phyloP scores from a whole-genome alignment of 495 filamentous ascomycete genomes.

The Paragyromitra xinjiangensis region DNA sequence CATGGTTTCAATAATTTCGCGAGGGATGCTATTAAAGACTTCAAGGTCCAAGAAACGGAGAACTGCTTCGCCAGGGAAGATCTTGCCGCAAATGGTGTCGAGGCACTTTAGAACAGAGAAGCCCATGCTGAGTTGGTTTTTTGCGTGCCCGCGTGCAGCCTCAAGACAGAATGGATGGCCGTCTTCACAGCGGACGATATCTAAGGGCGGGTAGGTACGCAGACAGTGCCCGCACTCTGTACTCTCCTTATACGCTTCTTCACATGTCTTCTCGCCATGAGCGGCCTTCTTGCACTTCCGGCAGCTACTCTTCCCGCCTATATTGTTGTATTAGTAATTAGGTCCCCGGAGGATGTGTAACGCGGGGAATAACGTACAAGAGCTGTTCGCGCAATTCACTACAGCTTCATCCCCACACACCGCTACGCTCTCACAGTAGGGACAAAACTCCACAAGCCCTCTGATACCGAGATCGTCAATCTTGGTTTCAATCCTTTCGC shows the following conservation, averaged over 20 bases:
- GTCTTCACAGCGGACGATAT: slow-evolving; percentile 37
- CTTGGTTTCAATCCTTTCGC: not conserved
- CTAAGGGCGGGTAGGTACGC: not conserved
- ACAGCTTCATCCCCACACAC: not conserved
- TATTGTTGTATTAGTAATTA: not conserved
- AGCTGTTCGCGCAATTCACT: too few relatives aligned
- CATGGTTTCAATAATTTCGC: slow-evolving; percentile 13
- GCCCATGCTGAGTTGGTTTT: slow-evolving; percentile 1
- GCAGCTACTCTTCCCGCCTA: slow-evolving; percentile 14
- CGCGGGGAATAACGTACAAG: too few relatives aligned
- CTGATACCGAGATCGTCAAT: slow-evolving; percentile 24
- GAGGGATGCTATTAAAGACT: slow-evolving; percentile 6
- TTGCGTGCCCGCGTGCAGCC: slow-evolving; percentile 14
- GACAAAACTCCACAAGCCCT: slow-evolving; percentile 31
- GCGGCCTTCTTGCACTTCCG: slow-evolving; percentile 25
- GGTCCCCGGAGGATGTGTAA: too few relatives aligned
- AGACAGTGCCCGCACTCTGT: slow-evolving; percentile 32
- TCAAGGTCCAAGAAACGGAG: slow-evolving; percentile 35
- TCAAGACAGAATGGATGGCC: slow-evolving; percentile 35
- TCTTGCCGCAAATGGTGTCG: slow-evolving; percentile 13
- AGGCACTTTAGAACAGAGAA: slow-evolving; percentile 17
- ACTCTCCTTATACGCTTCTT: slow-evolving; percentile 10
- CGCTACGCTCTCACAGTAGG: slow-evolving; percentile 13
- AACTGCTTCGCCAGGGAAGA: slow-evolving; percentile 30
- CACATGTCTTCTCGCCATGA: slow-evolving; percentile 11